Evolutionary conservation across 1,139 yeast genomes (phyloP), one percentile per base, ranked within the genome.

Genomic region (Scheffersomyces cryptocercus): DNA sequence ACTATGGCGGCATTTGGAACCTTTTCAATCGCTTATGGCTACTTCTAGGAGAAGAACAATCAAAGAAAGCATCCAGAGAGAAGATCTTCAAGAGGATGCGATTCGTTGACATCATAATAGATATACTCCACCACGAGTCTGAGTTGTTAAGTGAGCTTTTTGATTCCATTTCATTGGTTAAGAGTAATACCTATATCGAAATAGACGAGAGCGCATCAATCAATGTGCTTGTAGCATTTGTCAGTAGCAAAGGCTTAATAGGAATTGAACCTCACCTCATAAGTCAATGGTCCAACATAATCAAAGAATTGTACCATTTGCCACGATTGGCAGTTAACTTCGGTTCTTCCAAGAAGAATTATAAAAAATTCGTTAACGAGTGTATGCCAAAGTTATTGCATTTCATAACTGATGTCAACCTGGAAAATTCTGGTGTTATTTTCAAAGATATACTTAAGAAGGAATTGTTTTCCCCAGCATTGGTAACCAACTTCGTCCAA

Each of bases 1-100:
- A 49, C 11, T 61, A 67, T 40, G 43, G 59, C 0, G 55, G 59
- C 3, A 63, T 75, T 1, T 85, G 91, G 89, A 43, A 46, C 3
- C 59, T 82, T 36, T 69, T 80, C 45, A 54, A 59, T 36, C 56
- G 56, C 13, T 58, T 72, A 31, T 82, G 85, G 82, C 35, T 34
- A 0, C 29, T 39, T 0, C 51, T 70, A 30, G 52, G 54, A 13
- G 49, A 42, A 49, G 64, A 41, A 33, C 33, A 10, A 51, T 56
- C 46, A 41, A 11, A 28, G 32, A n/a, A 32, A n/a, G 11, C 35
- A 14, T 47, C 3, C 46, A 68, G 54, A 45, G 65, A 60, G 48
- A 71, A 62, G 44, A 48, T 64, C 2, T 66, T 77, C 47, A 71
- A 73, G 48, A 66, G 64, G 38, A 56, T 69, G 41, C 51, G 46